These are phyloP conservation scores for Pseudopithomyces maydicus DNA, from an alignment of 2,329 filamentous ascomycete genomes.

Conservation along the genomic window DNA sequence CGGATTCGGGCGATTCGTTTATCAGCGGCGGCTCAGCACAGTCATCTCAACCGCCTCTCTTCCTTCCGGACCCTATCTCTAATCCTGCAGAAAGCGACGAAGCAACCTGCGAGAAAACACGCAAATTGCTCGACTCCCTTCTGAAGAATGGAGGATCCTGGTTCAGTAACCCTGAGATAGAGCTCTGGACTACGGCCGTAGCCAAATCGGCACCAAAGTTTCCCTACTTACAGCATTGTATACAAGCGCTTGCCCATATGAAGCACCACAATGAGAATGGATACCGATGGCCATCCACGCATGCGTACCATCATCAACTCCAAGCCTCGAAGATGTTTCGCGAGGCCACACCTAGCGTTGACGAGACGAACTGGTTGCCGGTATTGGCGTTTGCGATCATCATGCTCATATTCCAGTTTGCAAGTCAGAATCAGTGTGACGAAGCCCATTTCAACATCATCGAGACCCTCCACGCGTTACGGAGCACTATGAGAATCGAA, in stretches of 20 bases:
- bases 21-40: neutral
- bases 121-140: neutral
- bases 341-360: slow-evolving; percentile 5
- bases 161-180: slow-evolving; percentile 8
- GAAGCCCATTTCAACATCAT: slow-evolving; percentile 11
- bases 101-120: neutral
- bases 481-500: slow-evolving; percentile 11
- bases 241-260: slow-evolving; percentile 10
- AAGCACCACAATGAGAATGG: neutral
- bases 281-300: neutral
- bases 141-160: slow-evolving; percentile 8
- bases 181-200: slow-evolving; percentile 8
- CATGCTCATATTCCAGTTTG: slow-evolving; percentile 15
- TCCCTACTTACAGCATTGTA: slow-evolving; percentile 13
- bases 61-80: neutral
- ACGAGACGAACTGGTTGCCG: slow-evolving; percentile 15
- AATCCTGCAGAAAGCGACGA: neutral
- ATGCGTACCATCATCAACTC: slow-evolving; percentile 15
- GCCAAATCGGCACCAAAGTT: slow-evolving; percentile 6
- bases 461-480: slow-evolving; percentile 12
- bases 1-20: neutral
- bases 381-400: slow-evolving; percentile 12
- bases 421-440: neutral
- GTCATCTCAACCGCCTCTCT: neutral
- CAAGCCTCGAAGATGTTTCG: slow-evolving; percentile 14